These are phyloP conservation scores for Suillus alpinus DNA, from an alignment of 768 basidiomycete species.

Conservation along the genomic window DNA sequence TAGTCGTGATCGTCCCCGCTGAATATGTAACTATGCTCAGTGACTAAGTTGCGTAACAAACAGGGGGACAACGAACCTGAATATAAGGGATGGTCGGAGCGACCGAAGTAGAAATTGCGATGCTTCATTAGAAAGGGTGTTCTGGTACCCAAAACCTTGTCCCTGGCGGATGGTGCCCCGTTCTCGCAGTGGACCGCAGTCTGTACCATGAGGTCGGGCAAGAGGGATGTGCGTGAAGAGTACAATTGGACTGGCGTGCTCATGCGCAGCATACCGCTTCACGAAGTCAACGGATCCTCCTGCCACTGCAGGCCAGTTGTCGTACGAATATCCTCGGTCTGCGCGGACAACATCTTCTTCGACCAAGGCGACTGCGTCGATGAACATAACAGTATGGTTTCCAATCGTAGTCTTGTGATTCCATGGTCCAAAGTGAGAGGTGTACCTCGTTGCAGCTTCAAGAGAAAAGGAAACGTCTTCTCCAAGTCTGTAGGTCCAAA, in stretches of 20 bases:
- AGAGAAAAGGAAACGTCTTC: slow-evolving; percentile 33
- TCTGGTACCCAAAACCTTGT: slow-evolving; percentile 80
- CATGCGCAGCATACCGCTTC: slow-evolving; percentile 33
- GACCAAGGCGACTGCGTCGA: slow-evolving; percentile 71
- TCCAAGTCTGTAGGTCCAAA: slow-evolving; percentile 25
- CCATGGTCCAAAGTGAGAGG: slow-evolving; percentile 71
- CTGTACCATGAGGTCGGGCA: slow-evolving; percentile 59
- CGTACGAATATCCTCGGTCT: slow-evolving; percentile 36
- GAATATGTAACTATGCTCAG: slow-evolving; percentile 12
- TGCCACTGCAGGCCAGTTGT: slow-evolving; percentile 45
- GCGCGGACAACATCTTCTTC: slow-evolving; percentile 67
- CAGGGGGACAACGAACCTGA: slow-evolving; percentile 51
- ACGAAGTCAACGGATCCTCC: slow-evolving; percentile 56
- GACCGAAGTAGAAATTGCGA: slow-evolving; percentile 63
- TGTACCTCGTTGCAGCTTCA: slow-evolving; percentile 54
- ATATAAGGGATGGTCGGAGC: slow-evolving; percentile 65
- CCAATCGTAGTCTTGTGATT: slow-evolving; percentile 63
- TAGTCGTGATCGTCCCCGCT: slow-evolving; percentile 97
- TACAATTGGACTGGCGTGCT: slow-evolving; percentile 48
- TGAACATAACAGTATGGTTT: slow-evolving; percentile 68
- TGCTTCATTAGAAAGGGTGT: slow-evolving; percentile 67
- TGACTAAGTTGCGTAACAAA: background rate
- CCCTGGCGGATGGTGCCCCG: slow-evolving; percentile 70
- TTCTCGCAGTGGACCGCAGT: slow-evolving; percentile 80
- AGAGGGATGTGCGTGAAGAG: slow-evolving; percentile 91